These are phyloP conservation scores for Hydrangea macrophylla DNA, from an alignment of 148 eudicot species.

Conservation along the genomic window DNA sequence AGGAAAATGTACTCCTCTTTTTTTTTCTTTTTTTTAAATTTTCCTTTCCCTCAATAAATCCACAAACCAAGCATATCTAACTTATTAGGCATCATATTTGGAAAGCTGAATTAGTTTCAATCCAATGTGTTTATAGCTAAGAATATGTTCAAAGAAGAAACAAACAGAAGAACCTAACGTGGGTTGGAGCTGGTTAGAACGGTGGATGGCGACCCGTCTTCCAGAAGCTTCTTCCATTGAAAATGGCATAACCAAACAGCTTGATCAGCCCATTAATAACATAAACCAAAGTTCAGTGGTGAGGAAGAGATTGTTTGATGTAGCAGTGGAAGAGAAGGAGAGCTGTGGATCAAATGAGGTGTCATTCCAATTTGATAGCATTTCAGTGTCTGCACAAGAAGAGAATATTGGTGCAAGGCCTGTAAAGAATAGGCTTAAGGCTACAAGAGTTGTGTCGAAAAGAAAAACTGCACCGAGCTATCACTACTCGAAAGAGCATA, in stretches of 20 bases:
- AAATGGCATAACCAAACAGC: conserved; percentile 31
- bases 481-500: conserved; percentile 30
- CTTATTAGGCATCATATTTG: too few relatives aligned
- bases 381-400: conserved; percentile 17
- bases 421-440: conserved; percentile 27
- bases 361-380: conserved; percentile 30
- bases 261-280: conserved; percentile 21
- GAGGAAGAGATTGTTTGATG: conserved; percentile 34
- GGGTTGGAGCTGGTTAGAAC: conserved; percentile 89
- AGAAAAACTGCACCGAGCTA: conserved; percentile 44
- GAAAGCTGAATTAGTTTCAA: too few relatives aligned
- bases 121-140: conserved; percentile 35
- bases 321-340: conserved; percentile 69
- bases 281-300: conserved; percentile 25
- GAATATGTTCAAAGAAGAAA: conserved; percentile 72
- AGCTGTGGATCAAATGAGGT: conserved; percentile 91
- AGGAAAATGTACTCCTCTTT: too few relatives aligned
- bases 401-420: conserved; percentile 24
- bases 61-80: too few relatives aligned
- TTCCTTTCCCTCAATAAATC: too few relatives aligned
- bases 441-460: conserved; percentile 38
- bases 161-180: conserved; percentile 45
- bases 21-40: too few relatives aligned
- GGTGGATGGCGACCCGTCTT: conserved; percentile 90
- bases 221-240: conserved; percentile 43